Percentiles rank a stretch among this genome's conserved stretches.
phyloP scores from a whole-genome alignment of 371 early-diverging fungal species.

The Lichtheimia corymbifera region DNA sequence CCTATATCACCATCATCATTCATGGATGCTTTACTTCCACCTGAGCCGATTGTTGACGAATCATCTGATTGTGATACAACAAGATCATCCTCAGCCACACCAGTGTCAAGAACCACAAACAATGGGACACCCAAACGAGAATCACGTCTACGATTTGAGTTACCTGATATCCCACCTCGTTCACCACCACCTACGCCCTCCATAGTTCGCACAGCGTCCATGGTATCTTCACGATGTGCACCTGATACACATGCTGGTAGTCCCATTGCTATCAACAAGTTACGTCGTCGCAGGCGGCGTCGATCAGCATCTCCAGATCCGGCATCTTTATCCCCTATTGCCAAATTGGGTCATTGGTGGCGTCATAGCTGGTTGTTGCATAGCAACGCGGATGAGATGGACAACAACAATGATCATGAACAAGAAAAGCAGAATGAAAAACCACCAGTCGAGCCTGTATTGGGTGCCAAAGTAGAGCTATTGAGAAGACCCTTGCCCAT shows the following conservation, averaged over 20 bases:
- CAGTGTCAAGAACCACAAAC: not conserved
- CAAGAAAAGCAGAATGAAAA: constrained; percentile 16
- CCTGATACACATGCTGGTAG: too few species aligned
- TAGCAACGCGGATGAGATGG: constrained; percentile 16
- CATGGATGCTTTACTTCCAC: constrained; percentile 2
- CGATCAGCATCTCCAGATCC: not conserved
- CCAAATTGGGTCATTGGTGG: constrained; percentile 21
- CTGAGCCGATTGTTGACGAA: not conserved
- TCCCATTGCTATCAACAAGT: too few species aligned
- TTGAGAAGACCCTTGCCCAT: constrained; percentile 44
- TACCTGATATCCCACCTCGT: constrained; percentile 20
- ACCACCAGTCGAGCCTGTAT: constrained; percentile 27
- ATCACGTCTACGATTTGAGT: constrained; percentile 23
- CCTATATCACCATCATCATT: not conserved
- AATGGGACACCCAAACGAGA: constrained; percentile 1
- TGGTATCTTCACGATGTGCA: not conserved
- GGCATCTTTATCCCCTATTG: constrained; percentile 12
- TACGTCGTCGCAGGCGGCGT: not conserved
- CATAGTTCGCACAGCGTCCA: constrained; percentile 4
- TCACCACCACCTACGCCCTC: constrained; percentile 13
- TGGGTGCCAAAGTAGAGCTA: constrained; percentile 44
- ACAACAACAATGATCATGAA: constrained; percentile 20
- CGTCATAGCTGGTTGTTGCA: not conserved
- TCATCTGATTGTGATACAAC: not conserved
- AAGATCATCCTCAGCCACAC: not conserved